Percentiles rank a stretch among this genome's conserved stretches.
Conservation (phyloP, 1,284 basidiomycete species). For the Coniferiporia sulphurascens region DNA sequence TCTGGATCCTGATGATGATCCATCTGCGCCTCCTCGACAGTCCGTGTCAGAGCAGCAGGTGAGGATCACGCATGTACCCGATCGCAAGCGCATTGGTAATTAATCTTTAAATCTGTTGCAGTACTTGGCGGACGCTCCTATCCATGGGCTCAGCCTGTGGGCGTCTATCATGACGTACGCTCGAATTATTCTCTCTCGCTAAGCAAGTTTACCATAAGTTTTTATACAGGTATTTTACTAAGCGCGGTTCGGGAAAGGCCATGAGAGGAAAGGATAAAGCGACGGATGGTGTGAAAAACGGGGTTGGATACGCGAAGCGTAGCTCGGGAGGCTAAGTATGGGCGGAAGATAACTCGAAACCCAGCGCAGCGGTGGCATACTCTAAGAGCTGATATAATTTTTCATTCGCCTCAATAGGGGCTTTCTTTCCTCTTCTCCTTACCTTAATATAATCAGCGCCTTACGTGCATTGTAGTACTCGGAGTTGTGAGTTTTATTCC, state of each 20-base stretch:
- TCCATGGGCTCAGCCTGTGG: conserved; percentile 18
- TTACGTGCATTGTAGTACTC: too few relatives aligned
- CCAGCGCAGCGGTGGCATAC: not conserved
- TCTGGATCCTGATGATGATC: conserved; percentile 47
- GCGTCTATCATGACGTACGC: conserved; percentile 18
- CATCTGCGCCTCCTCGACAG: conserved; percentile 44
- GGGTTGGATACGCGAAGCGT: conserved; percentile 4
- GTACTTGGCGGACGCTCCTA: conserved; percentile 12
- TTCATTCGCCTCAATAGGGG: too few relatives aligned
- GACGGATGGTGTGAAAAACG: conserved; percentile 10
- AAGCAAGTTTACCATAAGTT: not conserved
- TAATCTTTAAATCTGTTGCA: not conserved
- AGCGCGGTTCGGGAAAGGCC: conserved; percentile 10
- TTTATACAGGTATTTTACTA: conserved; percentile 13
- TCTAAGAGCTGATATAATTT: not conserved
- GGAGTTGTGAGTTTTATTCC: too few relatives aligned
- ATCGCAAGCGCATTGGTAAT: conserved; percentile 21
- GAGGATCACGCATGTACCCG: conserved; percentile 28
- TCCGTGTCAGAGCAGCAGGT: conserved; percentile 57
- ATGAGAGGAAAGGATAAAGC: conserved; percentile 11
- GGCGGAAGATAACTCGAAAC: too few relatives aligned
- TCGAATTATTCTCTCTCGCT: not conserved
- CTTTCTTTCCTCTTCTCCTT: too few relatives aligned
- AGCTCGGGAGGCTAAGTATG: not conserved
- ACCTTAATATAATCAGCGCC: too few relatives aligned